Percentiles rank a stretch among this genome's conserved stretches.
Evolutionary conservation across 2,329 filamentous ascomycete species (phyloP).

Genomic region (Balansia obtecta): DNA sequence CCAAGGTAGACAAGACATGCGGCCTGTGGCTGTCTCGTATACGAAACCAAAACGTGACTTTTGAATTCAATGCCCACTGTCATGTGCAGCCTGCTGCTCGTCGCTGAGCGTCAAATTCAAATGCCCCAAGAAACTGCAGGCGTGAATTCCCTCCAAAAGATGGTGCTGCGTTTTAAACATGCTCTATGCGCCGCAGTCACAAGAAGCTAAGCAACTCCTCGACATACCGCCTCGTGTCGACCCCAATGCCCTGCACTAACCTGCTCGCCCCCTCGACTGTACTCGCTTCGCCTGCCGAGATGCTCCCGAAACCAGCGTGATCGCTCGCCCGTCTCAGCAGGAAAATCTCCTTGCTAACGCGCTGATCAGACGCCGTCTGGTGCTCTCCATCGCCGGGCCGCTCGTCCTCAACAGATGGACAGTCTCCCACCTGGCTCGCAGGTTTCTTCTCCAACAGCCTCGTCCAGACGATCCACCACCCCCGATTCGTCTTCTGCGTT

Average conservation of each 20-base stretch:
- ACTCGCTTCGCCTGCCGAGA: constrained; percentile 25
- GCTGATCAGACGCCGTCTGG: constrained; percentile 2
- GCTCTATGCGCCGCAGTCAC: constrained; percentile 7
- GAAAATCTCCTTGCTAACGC: constrained; percentile 45
- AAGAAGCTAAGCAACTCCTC: constrained; percentile 56
- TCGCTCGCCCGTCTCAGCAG: constrained; percentile 49
- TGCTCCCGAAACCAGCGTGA: constrained; percentile 27
- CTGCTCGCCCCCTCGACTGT: constrained; percentile 45
- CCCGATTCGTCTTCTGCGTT: constrained; percentile 52
- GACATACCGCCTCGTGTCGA: constrained; percentile 65
- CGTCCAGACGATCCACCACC: constrained; percentile 61
- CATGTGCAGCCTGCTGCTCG: not conserved
- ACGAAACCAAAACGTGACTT: too few relatives aligned
- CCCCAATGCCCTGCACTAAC: constrained; percentile 60
- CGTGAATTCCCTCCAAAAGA: too few relatives aligned
- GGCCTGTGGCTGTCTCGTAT: too few relatives aligned
- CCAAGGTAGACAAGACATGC: not conserved
- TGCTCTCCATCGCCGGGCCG: not conserved
- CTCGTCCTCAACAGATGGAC: not conserved
- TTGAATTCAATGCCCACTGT: not conserved
- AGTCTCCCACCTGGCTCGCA: constrained; percentile 8
- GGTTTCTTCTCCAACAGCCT: constrained; percentile 32
- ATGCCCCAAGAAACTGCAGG: too few relatives aligned
- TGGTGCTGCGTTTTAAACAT: too few relatives aligned
- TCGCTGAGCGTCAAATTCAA: too few relatives aligned